Evolutionary conservation across 805 yeast species (phyloP), one percentile per base, ranked within the genome.

Genomic region (Sungouiella blattae): DNA sequence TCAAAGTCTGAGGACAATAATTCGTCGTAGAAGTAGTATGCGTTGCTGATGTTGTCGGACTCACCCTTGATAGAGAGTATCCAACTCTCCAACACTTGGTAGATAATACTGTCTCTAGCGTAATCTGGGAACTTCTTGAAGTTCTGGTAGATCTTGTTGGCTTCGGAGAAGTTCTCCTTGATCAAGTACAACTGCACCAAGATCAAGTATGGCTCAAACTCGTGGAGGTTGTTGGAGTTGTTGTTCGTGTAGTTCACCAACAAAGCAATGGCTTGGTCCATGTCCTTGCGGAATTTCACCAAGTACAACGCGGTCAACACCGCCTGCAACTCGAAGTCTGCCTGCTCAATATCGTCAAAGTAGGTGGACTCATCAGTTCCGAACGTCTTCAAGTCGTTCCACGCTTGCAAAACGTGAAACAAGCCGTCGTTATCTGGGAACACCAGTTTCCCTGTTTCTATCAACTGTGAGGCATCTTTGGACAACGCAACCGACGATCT

Each of bases 61-160:
- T 60, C 67, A 20, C 71, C 72, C 47, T 57, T 62, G 27, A 64
- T 47, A 5, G 69, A 49, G 30, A 55, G 50, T 17, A 66, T 37
- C 78, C 89, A 86, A 11, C 94, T 78, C 57, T 87, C 95, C 20
- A 87, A 77, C 21, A 87, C 71, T 49, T 87, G 89, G 57, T 77
- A 77, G 30, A 86, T 75, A 23, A 89, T 74, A 46, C 79, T 83
- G 61, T 88, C 96, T 40, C 62, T 53, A 21, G 66, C 49, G 14
- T 53, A 41, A 30, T 51, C 58, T 1, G 71, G 70, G 43, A 64
- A 58, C 28, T 44, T 49, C 26, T 55, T 50, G 40, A 67, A 63
- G 28, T 41, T 49, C 35, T 44, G 43, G 43, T 62, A 66, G 22
- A 64, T 44, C 35, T 57, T 53, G 47, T 46, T 45, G 20, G 72